These are phyloP conservation scores for Globisporangium iwayamae DNA, from an alignment of 352 stramenopile species.

Conservation along the genomic window DNA sequence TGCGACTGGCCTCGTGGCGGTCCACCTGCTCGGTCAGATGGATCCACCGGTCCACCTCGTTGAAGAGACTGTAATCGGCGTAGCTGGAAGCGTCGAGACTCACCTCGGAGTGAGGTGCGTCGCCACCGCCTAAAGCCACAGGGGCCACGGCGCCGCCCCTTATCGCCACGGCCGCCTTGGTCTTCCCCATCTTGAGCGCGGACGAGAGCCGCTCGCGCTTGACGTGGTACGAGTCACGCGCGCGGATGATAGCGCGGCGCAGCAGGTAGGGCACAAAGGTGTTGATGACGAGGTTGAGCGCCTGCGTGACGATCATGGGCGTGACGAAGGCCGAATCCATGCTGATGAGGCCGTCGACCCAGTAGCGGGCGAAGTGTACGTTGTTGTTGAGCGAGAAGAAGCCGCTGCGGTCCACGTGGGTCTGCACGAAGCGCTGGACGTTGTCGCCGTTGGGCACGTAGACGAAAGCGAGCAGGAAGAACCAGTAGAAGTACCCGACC, in stretches of 20 bases:
- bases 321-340: constrained; percentile 69
- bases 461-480: constrained; percentile 56
- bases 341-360: constrained; percentile 49
- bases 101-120: background rate
- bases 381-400: constrained; percentile 36
- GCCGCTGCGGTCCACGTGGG: constrained; percentile 31
- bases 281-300: constrained; percentile 64
- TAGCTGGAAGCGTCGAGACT: constrained; percentile 15
- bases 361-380: constrained; percentile 56
- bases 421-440: constrained; percentile 43
- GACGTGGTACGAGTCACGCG: constrained; percentile 52
- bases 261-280: constrained; percentile 59
- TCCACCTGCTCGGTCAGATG: constrained; percentile 26
- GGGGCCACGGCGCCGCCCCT: background rate
- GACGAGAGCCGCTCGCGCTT: constrained; percentile 41
- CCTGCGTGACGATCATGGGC: constrained; percentile 67
- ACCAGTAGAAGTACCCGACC: constrained; percentile 76
- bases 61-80: constrained; percentile 19
- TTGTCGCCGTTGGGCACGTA: constrained; percentile 55
- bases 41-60: constrained; percentile 27
- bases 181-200: constrained; percentile 22
- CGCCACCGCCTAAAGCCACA: background rate
- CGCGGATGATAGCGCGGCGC: constrained; percentile 38
- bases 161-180: background rate
- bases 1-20: constrained; percentile 25